A percentile compares a stretch with the other conserved stretches of the same genome.
These are phyloP conservation scores for Podaxis mareebaensis DNA, from an alignment of 768 basidiomycete genomes.

Conservation along the genomic window DNA sequence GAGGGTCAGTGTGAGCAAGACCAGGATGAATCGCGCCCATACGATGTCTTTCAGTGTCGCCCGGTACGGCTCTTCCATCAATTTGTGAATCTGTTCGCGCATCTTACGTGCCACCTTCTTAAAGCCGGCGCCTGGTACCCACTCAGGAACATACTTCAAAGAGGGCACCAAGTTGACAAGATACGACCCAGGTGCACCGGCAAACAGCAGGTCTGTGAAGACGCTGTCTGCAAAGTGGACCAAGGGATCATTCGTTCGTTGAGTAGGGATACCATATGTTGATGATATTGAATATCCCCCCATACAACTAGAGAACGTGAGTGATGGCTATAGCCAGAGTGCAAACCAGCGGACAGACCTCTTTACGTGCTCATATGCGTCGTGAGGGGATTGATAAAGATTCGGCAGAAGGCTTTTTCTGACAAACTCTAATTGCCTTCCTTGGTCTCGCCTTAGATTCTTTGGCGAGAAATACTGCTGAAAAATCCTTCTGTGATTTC, in stretches of 20 bases:
- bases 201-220: not conserved
- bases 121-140: conserved; percentile 17
- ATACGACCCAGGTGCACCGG: conserved; percentile 4
- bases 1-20: not conserved
- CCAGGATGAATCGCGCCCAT: not conserved
- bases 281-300: conserved; percentile 3
- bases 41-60: not conserved
- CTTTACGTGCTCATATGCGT: not conserved
- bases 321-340: not conserved
- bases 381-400: not conserved
- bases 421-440: not conserved
- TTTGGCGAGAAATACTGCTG: conserved; percentile 14
- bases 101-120: not conserved
- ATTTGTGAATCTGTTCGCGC: not conserved
- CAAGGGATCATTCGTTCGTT: not conserved
- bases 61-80: not conserved
- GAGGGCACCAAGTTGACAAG: conserved; percentile 12
- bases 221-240: conserved; percentile 5
- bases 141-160: conserved; percentile 13
- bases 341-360: not conserved
- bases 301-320: not conserved
- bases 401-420: conserved; percentile 6
- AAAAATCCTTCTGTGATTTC: conserved; percentile 14
- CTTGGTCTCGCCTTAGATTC: conserved; percentile 1
- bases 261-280: conserved; percentile 11